Base-by-base conservation (phyloP, 2,329 filamentous ascomycete genomes). In the Trichothecium sympodiale region DNA sequence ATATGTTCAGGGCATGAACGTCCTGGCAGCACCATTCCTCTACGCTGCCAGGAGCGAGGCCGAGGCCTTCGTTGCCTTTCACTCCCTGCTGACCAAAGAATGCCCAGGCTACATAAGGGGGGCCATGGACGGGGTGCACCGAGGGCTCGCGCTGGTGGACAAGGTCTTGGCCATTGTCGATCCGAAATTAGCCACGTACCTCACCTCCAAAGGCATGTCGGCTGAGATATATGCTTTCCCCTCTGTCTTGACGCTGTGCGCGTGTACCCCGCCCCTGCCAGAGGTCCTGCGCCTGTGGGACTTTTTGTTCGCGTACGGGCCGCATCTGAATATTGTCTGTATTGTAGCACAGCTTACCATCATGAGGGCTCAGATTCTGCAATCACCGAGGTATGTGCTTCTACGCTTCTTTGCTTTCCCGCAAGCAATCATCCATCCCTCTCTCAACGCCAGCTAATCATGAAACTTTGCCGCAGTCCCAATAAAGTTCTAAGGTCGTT, bases 1-100 rank as follows among this genome's bases (percentile, higher is more conserved):
- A 29, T 98, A 98, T 50, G 89, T 98, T 3, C 91, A 98, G 59
- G 91, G 91, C 46, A 96, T 98, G 89, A 98, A 98, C 54, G 91
- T 98, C 29, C 74, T 98, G 13, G 89, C 88, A 8, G 91, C 91
- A 1, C 91, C 91, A 0, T 95, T 98, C 53, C 69, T 98, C 31
- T 98, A 98, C 56, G 87, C 86, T 5, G 88, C 91, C 2, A 80
- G 87, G 39, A 94, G 86, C 55, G 91, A 98, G 61, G 82, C 88
- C 6, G 88, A 98, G 61, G 91, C 91, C 3, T 98, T 94, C 49
- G 80, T 85, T 5, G 81, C 87, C 2, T 95, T 98, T 50, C 79
- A 94, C 54, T 79, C 78, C 30, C 81, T 95, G 43, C 77, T 98
- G 43, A 93, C 86, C 2, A 69, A 73, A 37, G 89, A 96, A 57